Evolutionary conservation across 805 yeast genomes (phyloP), one percentile per base, ranked within the genome.

Genomic region (Priceomyces medius): DNA sequence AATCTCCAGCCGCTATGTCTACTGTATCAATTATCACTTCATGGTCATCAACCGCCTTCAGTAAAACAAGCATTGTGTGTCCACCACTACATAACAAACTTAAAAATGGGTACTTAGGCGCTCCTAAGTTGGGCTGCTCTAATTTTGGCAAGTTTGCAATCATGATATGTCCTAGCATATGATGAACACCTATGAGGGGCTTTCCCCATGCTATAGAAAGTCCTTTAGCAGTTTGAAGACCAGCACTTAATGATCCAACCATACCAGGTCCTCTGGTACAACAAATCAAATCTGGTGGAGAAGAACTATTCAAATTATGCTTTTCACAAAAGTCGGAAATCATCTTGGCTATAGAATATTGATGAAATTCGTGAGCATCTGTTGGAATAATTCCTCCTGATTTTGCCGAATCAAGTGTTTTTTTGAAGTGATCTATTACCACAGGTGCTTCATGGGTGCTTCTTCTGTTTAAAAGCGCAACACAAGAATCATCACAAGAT

Each of bases 241-340:
- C 95, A 0, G 88, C 83, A 7, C 88, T 76, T 10, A 93, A 68
- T 0, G 95, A 84, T 0, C 97, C 97, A 7, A 81, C 77, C 97
- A 93, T 88, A 0, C 99, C 99, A 0, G 99, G 99, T 0, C 99
- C 99, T 49, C 96, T 68, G 0, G 99, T 93, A 3, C 84, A 96
- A 59, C 96, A 85, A 1, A 93, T 76, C 35, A 93, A 57, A 56
- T 87, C 96, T 0, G 89, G 88, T 0, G 69, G 68, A 20, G 49
- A 52, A 0, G 17, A 7, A 1, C 58, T 36, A 2, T 47, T 40
- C 48, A 77, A 45, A 6, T 53, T 59, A 51, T 69, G 62, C 35
- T 53, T 63, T 0, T 20, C 26, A 12, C 84, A 63, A 4, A 84
- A 62, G 4, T 67, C 58, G 12, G 59, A 42, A 0, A 85, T 80